phyloP scores from a whole-genome alignment of 257 asterid species.

The Anisodus acutangulus region DNA sequence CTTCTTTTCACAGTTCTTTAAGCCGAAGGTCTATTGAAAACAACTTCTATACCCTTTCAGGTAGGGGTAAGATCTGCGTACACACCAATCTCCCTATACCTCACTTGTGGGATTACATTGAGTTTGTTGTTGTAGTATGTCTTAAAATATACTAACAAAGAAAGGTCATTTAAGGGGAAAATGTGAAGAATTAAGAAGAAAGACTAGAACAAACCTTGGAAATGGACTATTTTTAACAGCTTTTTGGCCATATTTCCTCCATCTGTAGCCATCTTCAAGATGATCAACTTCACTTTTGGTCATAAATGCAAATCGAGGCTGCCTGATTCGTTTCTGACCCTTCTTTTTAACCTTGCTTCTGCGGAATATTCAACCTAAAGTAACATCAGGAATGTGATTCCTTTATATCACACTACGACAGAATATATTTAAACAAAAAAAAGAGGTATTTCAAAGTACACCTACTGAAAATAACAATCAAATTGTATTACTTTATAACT shows the following conservation, averaged over 20 bases:
- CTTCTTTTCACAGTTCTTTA: too few species aligned
- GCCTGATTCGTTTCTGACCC: conserved; percentile 67
- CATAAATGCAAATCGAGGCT: conserved; percentile 78
- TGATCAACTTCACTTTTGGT: conserved; percentile 88
- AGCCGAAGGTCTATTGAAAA: too few species aligned
- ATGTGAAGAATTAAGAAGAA: neutral
- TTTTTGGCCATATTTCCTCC: conserved; percentile 93
- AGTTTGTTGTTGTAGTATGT: too few species aligned
- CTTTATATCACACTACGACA: neutral
- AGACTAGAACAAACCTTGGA: conserved; percentile 54
- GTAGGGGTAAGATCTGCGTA: too few species aligned
- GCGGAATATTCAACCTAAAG: conserved; percentile 37
- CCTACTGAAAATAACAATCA: neutral
- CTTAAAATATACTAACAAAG: neutral
- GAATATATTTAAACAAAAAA: neutral
- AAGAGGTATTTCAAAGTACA: neutral
- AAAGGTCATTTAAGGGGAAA: neutral
- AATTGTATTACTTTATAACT: neutral
- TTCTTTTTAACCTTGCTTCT: conserved; percentile 71
- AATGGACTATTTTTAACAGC: conserved; percentile 83
- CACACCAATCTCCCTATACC: too few species aligned
- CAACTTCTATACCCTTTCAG: too few species aligned
- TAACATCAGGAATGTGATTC: conserved; percentile 13
- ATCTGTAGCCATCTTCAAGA: conserved; percentile 90
- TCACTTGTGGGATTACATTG: too few species aligned